These are phyloP conservation scores for Dendrobium nobile DNA, from an alignment of 106 monocot genomes.

Conservation along the genomic window DNA sequence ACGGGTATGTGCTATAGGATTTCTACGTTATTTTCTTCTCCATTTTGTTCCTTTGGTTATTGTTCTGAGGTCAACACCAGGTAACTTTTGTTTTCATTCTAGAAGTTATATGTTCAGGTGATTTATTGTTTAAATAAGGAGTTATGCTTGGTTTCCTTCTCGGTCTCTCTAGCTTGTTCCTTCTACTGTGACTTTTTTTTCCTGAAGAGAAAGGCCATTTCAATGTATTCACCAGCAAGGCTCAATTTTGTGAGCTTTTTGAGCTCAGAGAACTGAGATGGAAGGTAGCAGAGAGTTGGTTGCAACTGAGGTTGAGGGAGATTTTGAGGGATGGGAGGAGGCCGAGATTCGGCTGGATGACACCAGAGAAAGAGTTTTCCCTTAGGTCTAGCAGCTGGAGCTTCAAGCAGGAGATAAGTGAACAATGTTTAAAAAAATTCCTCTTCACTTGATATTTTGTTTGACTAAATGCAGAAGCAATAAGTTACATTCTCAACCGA, in stretches of 20 bases:
- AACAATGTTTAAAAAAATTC: no score
- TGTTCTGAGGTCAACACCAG: no score
- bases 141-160: not conserved
- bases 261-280: constrained; percentile 37
- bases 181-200: not conserved
- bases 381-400: constrained; percentile 77
- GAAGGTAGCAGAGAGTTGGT: constrained; percentile 58
- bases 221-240: constrained; percentile 58
- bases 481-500: no score
- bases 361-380: constrained; percentile 56
- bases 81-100: constrained; percentile 25
- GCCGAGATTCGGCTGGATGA: constrained; percentile 57
- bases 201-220: not conserved
- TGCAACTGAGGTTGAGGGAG: constrained; percentile 83
- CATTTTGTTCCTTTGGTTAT: no score
- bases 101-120: not conserved
- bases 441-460: no score
- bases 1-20: no score
- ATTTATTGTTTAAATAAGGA: not conserved
- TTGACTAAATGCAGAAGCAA: no score
- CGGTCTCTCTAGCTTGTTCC: not conserved
- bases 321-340: constrained; percentile 73
- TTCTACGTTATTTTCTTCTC: no score
- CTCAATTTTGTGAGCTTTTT: constrained; percentile 47
- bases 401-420: constrained; percentile 50